Evolutionary conservation across 805 yeast species (phyloP).

Genomic region (Metschnikowia proteae): DNA sequence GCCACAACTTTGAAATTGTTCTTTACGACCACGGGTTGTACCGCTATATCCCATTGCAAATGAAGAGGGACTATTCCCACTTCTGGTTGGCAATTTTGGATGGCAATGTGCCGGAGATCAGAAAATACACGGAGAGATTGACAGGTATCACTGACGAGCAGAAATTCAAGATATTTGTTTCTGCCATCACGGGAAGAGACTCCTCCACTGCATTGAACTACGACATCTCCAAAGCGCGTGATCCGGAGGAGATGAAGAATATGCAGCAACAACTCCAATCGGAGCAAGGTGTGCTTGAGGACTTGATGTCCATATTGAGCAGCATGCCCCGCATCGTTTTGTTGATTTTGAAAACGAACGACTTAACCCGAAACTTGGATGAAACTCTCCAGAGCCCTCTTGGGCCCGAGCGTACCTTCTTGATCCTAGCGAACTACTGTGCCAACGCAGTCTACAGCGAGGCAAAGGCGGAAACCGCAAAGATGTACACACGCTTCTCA

Average conservation of each 20-base stretch:
- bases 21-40: slow-evolving; percentile 95
- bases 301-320: slow-evolving; percentile 74
- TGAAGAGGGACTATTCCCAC: slow-evolving; percentile 79
- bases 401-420: slow-evolving; percentile 82
- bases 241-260: slow-evolving; percentile 56
- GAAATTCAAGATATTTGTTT: slow-evolving; percentile 74
- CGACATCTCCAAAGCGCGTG: slow-evolving; percentile 51
- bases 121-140: slow-evolving; percentile 66
- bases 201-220: slow-evolving; percentile 68
- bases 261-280: slow-evolving; percentile 61
- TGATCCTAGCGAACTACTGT: slow-evolving; percentile 88
- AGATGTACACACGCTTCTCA: slow-evolving; percentile 19
- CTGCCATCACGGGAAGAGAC: slow-evolving; percentile 94
- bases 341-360: slow-evolving; percentile 88
- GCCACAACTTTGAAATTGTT: slow-evolving; percentile 84
- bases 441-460: slow-evolving; percentile 76
- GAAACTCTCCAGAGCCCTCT: slow-evolving; percentile 77
- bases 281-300: slow-evolving; percentile 62
- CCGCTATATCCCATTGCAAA: slow-evolving; percentile 71
- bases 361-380: slow-evolving; percentile 83
- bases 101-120: slow-evolving; percentile 62
- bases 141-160: slow-evolving; percentile 76
- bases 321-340: slow-evolving; percentile 82
- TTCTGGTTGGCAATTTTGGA: slow-evolving; percentile 91
- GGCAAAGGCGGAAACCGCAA: slow-evolving; percentile 39